Evolutionary conservation across 2,329 filamentous ascomycete species (phyloP), one percentile per base, ranked within the genome.

Genomic region (Scedosporium boydii): DNA sequence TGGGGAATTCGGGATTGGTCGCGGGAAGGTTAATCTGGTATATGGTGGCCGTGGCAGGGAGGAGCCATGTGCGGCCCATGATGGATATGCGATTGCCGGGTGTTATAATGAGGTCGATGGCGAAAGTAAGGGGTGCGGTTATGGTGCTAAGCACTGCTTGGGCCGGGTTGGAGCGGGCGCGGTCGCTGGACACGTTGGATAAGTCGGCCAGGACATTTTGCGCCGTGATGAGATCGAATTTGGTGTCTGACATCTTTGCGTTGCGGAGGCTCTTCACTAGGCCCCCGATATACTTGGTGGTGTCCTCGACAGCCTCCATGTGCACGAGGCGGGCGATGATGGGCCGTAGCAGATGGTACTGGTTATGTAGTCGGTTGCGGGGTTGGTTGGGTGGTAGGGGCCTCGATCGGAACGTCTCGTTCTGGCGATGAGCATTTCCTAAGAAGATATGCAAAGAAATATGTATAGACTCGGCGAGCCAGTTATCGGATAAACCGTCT

Each of bases 371-470:
- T 9, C 75, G 67, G 29, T 72, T 68, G 59, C 74, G 73, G 27
- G 71, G 65, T 68, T 76, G 68, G 65, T 79, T 66, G 63, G 77
- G 72, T 41, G 77, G 70, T 41, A 75, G 66, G 48, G 86, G 78
- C 34, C 87, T 83, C 1, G 87, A 88, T 61, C 92, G 84, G 53
- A 83, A 82, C 46, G 85, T 78, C 64, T 91, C 83, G 66, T 88
- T 92, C 70, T 89, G 84, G 9, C 88, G 85, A 72, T 98, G 93
- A 2, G 90, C 86, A 66, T 93, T 87, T 58, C 83, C 84, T 6
- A 98, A 84, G 1, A 97, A 80, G 23, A 97, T 81, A 48, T 91
- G 87, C 3, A 96, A 80, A 0, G 85, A 81, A 59, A 89, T 78
- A 2, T 84, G 82, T 29, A 91, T 78, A 6, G 82, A 80, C 69